phyloP scores from a whole-genome alignment of 2,329 filamentous ascomycete species.

The Aspergillus fumigatiaffinis region DNA sequence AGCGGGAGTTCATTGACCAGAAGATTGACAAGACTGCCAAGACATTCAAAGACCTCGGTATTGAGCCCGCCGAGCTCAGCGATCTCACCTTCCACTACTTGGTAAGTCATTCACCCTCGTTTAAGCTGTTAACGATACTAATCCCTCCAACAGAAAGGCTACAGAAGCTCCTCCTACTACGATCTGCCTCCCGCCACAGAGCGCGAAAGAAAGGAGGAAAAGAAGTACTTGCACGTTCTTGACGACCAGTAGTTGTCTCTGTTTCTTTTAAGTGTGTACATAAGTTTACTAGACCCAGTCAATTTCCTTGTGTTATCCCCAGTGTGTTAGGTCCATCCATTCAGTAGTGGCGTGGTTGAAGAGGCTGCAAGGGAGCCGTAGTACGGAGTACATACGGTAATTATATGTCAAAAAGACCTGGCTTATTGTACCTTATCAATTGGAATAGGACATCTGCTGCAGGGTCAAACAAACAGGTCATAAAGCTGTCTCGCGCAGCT shows the following conservation, averaged over 20 bases:
- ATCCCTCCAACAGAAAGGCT: slow-evolving; percentile 65
- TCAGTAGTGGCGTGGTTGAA: background rate
- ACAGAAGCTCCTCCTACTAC: slow-evolving; percentile 82
- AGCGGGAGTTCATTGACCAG: slow-evolving; percentile 91
- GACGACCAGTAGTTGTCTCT: slow-evolving; percentile 66
- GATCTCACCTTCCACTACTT: slow-evolving; percentile 91
- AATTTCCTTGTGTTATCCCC: slow-evolving; percentile 29
- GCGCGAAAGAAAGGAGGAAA: slow-evolving; percentile 89
- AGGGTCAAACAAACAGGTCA: background rate
- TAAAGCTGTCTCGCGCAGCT: background rate
- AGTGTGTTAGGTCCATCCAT: background rate
- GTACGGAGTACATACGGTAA: background rate
- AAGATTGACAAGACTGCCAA: slow-evolving; percentile 85
- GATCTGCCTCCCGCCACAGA: slow-evolving; percentile 93
- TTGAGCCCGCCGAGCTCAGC: slow-evolving; percentile 81
- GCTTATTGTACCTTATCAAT: background rate
- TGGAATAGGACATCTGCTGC: background rate
- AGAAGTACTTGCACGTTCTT: slow-evolving; percentile 92
- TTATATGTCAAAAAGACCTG: background rate
- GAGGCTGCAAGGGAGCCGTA: background rate
- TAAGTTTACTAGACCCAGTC: slow-evolving; percentile 37
- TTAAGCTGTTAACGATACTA: slow-evolving; percentile 6
- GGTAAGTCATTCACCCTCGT: slow-evolving; percentile 51
- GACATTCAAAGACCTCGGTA: slow-evolving; percentile 90
- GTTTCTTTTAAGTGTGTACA: slow-evolving; percentile 37